Evolutionary conservation across 2,329 filamentous ascomycete genomes (phyloP).

Genomic region (Alternaria atra): DNA sequence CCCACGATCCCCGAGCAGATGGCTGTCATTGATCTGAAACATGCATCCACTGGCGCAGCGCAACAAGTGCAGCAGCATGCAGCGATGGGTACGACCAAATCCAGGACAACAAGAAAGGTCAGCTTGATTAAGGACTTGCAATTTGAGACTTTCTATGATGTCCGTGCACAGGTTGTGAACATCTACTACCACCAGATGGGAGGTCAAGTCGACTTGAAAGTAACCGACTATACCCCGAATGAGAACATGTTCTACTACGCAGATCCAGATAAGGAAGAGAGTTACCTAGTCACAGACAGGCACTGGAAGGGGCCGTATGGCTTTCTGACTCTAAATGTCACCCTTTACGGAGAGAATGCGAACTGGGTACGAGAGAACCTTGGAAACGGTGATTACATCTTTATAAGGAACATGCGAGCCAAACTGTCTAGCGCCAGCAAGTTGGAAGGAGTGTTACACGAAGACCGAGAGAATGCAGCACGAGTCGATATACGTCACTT

Average conservation of each 20-base stretch:
- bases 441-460: slow-evolving; percentile 77
- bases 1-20: slow-evolving; percentile 33
- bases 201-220: slow-evolving; percentile 40
- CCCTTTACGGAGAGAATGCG: slow-evolving; percentile 74
- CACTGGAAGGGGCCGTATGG: slow-evolving; percentile 81
- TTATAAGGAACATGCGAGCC: slow-evolving; percentile 76
- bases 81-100: slow-evolving; percentile 9
- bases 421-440: slow-evolving; percentile 62
- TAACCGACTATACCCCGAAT: slow-evolving; percentile 58
- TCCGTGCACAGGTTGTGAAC: slow-evolving; percentile 76
- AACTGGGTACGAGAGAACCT: slow-evolving; percentile 65
- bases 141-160: slow-evolving; percentile 68
- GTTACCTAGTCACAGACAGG: slow-evolving; percentile 36
- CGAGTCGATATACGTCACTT: slow-evolving; percentile 66
- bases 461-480: slow-evolving; percentile 62
- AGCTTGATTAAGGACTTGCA: slow-evolving; percentile 70
- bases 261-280: slow-evolving; percentile 43
- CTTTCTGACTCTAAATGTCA: slow-evolving; percentile 74
- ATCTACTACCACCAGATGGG: slow-evolving; percentile 54
- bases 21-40: slow-evolving; percentile 36
- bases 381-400: slow-evolving; percentile 68
- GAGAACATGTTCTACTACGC: slow-evolving; percentile 66
- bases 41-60: slow-evolving; percentile 24
- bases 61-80: slow-evolving; percentile 29
- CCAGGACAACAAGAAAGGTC: slow-evolving; percentile 41